phyloP scores from a whole-genome alignment of 257 asterid species.

The Forsythia suspensa region DNA sequence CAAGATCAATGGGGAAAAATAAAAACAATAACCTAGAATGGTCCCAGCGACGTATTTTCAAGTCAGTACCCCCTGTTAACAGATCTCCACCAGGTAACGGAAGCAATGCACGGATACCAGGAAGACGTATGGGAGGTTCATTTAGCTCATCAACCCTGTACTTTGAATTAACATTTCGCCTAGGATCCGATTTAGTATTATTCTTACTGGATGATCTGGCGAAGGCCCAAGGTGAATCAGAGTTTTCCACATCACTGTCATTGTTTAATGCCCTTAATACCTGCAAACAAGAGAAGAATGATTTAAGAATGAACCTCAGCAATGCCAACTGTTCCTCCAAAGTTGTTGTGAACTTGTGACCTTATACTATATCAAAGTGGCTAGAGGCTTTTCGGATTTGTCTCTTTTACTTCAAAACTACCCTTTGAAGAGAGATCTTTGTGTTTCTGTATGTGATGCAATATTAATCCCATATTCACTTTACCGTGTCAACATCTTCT shows the following conservation, averaged over 20 bases:
- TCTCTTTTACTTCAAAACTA: not conserved
- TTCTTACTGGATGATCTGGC: constrained; percentile 64
- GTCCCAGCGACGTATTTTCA: constrained; percentile 97
- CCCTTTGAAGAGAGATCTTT: not conserved
- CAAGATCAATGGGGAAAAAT: not conserved
- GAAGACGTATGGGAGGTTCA: constrained; percentile 74
- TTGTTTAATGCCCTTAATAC: constrained; percentile 71
- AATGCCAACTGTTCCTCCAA: not conserved
- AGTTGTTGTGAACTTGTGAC: not conserved
- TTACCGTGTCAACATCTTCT: not conserved
- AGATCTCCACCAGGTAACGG: constrained; percentile 99
- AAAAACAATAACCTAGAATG: constrained; percentile 66
- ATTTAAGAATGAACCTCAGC: not conserved
- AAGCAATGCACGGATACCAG: constrained; percentile 96
- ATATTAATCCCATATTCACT: not conserved
- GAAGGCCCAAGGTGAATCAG: constrained; percentile 80
- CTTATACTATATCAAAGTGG: not conserved
- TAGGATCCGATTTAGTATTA: constrained; percentile 58
- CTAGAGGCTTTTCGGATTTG: not conserved
- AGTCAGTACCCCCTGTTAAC: constrained; percentile 93
- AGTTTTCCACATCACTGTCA: constrained; percentile 65
- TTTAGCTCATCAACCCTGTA: constrained; percentile 85
- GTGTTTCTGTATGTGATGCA: not conserved
- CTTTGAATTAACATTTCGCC: constrained; percentile 61
- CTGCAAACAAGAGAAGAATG: constrained; percentile 37